A percentile compares a stretch with the other conserved stretches of the same genome.
phyloP scores from a whole-genome alignment of 768 basidiomycete species.

The Dacryopinax spathularia region DNA sequence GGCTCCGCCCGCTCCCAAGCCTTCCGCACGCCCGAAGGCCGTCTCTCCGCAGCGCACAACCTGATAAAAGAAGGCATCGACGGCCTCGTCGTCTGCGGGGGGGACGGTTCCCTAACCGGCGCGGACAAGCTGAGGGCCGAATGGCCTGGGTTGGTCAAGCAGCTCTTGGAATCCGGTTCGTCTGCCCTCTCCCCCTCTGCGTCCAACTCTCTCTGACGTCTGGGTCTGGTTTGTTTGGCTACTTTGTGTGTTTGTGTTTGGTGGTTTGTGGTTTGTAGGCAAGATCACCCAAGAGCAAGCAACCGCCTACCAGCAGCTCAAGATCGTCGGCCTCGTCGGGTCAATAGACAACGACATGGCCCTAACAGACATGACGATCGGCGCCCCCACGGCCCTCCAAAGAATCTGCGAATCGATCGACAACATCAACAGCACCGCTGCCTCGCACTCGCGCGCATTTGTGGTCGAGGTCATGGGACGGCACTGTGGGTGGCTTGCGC shows the following conservation, averaged over 20 bases:
- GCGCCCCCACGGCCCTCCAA: constrained; percentile 86
- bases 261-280: constrained; percentile 26
- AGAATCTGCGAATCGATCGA: constrained; percentile 97
- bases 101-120: constrained; percentile 92
- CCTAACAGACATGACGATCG: constrained; percentile 93
- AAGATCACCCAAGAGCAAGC: constrained; percentile 64
- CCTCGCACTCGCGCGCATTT: constrained; percentile 91
- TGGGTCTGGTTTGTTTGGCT: not conserved
- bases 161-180: constrained; percentile 50
- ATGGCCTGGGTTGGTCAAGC: constrained; percentile 75
- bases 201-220: no score
- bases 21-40: constrained; percentile 79
- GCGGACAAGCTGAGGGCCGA: constrained; percentile 87
- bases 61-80: constrained; percentile 94
- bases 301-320: constrained; percentile 63
- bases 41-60: constrained; percentile 76
- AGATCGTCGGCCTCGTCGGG: constrained; percentile 95
- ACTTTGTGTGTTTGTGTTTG: not conserved
- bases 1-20: constrained; percentile 78
- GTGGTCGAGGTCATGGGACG: constrained; percentile 99
- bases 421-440: constrained; percentile 93
- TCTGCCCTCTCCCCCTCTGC: not conserved
- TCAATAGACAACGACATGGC: constrained; percentile 99
- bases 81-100: constrained; percentile 91
- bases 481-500: constrained; percentile 96